These are phyloP conservation scores for Tricholoma terreum DNA, from an alignment of 768 basidiomycete species.

Conservation along the genomic window DNA sequence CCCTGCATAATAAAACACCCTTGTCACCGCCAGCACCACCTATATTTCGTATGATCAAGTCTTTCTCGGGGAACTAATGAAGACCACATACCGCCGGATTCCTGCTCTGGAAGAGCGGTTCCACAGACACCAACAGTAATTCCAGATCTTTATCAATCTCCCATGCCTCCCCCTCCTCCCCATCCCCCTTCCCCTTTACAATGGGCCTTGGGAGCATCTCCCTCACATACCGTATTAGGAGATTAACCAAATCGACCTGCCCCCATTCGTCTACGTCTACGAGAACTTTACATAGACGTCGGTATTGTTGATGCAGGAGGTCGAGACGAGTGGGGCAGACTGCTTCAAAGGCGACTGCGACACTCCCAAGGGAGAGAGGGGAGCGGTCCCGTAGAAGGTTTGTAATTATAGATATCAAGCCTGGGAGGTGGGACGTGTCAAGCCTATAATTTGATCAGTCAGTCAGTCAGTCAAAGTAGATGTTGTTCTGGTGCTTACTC, in stretches of 20 bases:
- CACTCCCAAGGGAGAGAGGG: slow-evolving; percentile 84
- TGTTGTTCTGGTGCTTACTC: slow-evolving; percentile 37
- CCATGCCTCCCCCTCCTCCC: not conserved
- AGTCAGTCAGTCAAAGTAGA: not conserved
- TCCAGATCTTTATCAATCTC: slow-evolving; percentile 78
- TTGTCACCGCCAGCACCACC: slow-evolving; percentile 79
- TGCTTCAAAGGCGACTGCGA: slow-evolving; percentile 79
- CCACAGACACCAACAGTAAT: slow-evolving; percentile 65
- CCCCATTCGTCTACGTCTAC: slow-evolving; percentile 98
- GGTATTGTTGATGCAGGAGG: slow-evolving; percentile 84
- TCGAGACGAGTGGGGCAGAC: slow-evolving; percentile 88
- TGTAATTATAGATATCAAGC: slow-evolving; percentile 66
- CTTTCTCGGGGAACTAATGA: no score
- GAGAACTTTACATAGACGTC: slow-evolving; percentile 78
- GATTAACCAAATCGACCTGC: slow-evolving; percentile 73
- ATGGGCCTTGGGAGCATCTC: slow-evolving; percentile 74
- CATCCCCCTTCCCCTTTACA: slow-evolving; percentile 33
- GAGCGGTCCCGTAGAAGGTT: slow-evolving; percentile 70
- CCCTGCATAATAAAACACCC: slow-evolving; percentile 71
- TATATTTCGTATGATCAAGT: slow-evolving; percentile 21
- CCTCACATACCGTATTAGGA: slow-evolving; percentile 80
- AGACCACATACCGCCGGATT: slow-evolving; percentile 76
- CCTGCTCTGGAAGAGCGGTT: slow-evolving; percentile 79
- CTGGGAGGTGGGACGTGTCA: slow-evolving; percentile 67
- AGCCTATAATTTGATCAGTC: slow-evolving; percentile 44